These are phyloP conservation scores for Spizellomyces sp. DNA, from an alignment of 192 early-diverging fungal genomes.

Conservation along the genomic window DNA sequence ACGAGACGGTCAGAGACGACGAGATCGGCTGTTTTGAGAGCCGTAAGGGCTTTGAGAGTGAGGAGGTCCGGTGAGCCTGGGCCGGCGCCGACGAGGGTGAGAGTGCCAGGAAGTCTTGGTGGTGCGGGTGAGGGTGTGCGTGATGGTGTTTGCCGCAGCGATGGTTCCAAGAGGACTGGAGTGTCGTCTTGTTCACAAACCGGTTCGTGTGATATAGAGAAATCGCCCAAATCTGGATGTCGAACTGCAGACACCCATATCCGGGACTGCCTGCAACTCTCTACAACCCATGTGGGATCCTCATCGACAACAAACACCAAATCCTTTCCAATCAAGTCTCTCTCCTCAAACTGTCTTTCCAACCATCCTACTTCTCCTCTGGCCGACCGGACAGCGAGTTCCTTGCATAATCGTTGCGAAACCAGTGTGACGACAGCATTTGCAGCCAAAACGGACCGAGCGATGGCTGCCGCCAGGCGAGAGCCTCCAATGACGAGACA, in stretches of 20 bases:
- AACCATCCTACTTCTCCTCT: conserved; percentile 55
- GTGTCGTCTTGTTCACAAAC: conserved; percentile 51
- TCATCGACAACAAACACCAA: conserved; percentile 62
- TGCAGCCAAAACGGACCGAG: conserved; percentile 76
- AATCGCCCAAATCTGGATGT: conserved; percentile 86
- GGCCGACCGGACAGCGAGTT: conserved; percentile 63
- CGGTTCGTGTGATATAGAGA: conserved; percentile 78
- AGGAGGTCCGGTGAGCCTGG: conserved; percentile 84
- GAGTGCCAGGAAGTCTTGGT: conserved; percentile 5
- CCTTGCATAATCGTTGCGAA: conserved; percentile 60
- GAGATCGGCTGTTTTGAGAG: conserved; percentile 73
- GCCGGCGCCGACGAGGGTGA: conserved; percentile 79
- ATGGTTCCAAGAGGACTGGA: conserved; percentile 53
- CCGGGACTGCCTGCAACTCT: conserved; percentile 57
- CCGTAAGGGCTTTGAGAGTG: conserved; percentile 49
- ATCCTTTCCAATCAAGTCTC: conserved; percentile 48
- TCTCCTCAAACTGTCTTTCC: conserved; percentile 45
- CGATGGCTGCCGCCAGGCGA: conserved; percentile 76
- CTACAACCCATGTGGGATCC: conserved; percentile 57
- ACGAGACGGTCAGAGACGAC: conserved; percentile 73
- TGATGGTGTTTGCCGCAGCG: not conserved
- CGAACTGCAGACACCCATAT: conserved; percentile 91
- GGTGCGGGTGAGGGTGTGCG: conserved; percentile 10
- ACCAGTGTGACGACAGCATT: conserved; percentile 79
- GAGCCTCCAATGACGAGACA: conserved; percentile 71